A percentile compares a stretch with the other conserved stretches of the same genome.
phyloP scores from a whole-genome alignment of 2,329 filamentous ascomycete genomes.

The Torrubiella hemipterigena region DNA sequence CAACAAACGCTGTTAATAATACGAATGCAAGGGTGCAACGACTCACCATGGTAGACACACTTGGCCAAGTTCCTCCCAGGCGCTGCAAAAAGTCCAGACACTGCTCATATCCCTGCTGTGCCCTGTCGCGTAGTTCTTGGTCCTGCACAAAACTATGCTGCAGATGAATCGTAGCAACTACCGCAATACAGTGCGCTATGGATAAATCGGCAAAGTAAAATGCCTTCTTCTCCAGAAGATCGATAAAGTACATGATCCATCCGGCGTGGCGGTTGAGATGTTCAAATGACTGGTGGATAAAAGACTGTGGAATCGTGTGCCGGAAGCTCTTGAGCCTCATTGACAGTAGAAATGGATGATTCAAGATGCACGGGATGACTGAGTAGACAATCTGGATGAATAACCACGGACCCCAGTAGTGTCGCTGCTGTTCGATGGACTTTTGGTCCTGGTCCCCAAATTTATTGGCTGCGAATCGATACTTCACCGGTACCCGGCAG shows the following conservation, averaged over 20 bases:
- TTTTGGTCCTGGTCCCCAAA: conserved; percentile 27
- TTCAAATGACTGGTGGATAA: conserved; percentile 40
- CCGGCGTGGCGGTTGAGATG: conserved; percentile 36
- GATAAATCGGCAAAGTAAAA: conserved; percentile 26
- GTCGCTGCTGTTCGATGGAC: conserved; percentile 28
- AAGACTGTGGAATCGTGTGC: conserved; percentile 38
- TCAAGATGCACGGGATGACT: conserved; percentile 38
- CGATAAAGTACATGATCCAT: conserved; percentile 41
- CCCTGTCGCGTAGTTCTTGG: conserved; percentile 9
- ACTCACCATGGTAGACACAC: conserved; percentile 13
- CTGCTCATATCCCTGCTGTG: conserved; percentile 14
- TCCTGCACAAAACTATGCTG: conserved; percentile 36
- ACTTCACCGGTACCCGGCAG: conserved; percentile 34
- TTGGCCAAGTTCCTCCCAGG: conserved; percentile 14
- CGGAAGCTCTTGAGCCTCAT: conserved; percentile 39
- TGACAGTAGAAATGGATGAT: conserved; percentile 40
- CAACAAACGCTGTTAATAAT: background rate
- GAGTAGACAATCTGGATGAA: conserved; percentile 40
- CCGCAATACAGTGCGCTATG: conserved; percentile 32
- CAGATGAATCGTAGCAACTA: conserved; percentile 40
- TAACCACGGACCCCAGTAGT: conserved; percentile 42
- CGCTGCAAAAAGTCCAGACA: conserved; percentile 13
- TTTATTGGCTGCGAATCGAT: conserved; percentile 36
- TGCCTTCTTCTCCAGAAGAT: conserved; percentile 26
- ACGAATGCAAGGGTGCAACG: background rate